Conservation (phyloP, 495 filamentous ascomycete species). For the Neurospora discreta region DNA sequence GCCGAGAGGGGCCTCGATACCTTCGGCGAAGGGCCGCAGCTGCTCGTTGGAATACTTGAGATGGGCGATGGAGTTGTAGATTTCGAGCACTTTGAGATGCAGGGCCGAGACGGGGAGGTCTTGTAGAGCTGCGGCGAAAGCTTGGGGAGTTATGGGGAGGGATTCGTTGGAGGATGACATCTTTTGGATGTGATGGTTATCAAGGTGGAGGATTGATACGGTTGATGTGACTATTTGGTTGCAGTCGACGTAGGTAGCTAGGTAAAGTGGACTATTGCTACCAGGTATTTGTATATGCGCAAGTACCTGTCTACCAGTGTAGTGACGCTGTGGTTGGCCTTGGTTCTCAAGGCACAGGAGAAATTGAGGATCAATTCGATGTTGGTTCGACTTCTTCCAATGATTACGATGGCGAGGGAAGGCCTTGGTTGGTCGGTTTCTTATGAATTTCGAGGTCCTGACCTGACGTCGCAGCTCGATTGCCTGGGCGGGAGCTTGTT, state of each 20-base stretch:
- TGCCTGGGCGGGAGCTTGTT: neutral
- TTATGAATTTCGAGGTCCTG: neutral
- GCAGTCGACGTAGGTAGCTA: neutral
- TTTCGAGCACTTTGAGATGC: conserved; percentile 69
- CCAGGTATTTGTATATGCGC: neutral
- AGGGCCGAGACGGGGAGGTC: conserved; percentile 61
- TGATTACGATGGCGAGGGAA: neutral
- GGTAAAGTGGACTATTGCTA: neutral
- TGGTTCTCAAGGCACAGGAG: neutral
- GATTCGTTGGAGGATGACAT: conserved; percentile 34
- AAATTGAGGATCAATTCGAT: neutral
- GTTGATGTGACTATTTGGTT: neutral
- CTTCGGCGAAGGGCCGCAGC: conserved; percentile 48
- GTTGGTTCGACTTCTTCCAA: neutral
- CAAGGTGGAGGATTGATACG: neutral
- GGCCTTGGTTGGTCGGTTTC: neutral
- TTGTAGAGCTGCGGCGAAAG: conserved; percentile 61
- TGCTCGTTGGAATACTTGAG: conserved; percentile 69
- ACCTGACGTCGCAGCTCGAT: neutral
- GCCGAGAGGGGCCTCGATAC: conserved; percentile 13
- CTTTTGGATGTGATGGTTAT: neutral
- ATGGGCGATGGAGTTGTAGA: conserved; percentile 73
- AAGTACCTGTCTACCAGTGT: neutral
- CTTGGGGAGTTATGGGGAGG: conserved; percentile 46
- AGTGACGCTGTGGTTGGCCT: neutral